phyloP scores from a whole-genome alignment of 129 eudicot species.

The Arctium lappa region DNA sequence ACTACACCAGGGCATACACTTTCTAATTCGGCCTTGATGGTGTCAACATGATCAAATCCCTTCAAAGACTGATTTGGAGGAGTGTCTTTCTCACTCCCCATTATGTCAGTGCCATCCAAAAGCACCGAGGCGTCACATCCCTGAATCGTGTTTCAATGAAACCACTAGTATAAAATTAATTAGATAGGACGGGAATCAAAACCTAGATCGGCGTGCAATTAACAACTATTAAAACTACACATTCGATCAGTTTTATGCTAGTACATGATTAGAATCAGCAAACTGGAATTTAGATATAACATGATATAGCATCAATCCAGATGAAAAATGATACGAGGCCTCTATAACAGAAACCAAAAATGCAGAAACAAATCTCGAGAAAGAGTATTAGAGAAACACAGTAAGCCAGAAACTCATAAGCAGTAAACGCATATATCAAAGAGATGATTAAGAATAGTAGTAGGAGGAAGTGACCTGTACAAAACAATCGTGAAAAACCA shows the following conservation, averaged over 20 bases:
- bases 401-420: background rate
- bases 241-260: constrained; percentile 3
- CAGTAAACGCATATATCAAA: background rate
- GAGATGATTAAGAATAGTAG: background rate
- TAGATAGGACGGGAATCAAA: background rate
- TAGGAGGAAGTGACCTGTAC: constrained; percentile 35
- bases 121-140: constrained; percentile 89
- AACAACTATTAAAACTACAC: background rate
- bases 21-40: constrained; percentile 56
- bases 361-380: constrained; percentile 2
- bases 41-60: constrained; percentile 56
- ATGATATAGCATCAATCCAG: background rate
- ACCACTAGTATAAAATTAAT: background rate
- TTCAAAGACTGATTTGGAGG: constrained; percentile 54
- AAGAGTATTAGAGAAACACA: background rate
- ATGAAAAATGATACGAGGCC: background rate
- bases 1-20: constrained; percentile 65
- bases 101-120: constrained; percentile 54
- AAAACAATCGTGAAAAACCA: constrained; percentile 73
- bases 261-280: constrained; percentile 1
- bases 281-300: background rate
- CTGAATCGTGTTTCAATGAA: constrained; percentile 24
- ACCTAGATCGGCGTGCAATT: constrained; percentile 3
- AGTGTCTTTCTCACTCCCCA: constrained; percentile 62
- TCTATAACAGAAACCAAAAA: background rate